Evolutionary conservation across 495 filamentous ascomycete species (phyloP), one percentile per base, ranked within the genome.

Genomic region (Wilcoxina mikolae): DNA sequence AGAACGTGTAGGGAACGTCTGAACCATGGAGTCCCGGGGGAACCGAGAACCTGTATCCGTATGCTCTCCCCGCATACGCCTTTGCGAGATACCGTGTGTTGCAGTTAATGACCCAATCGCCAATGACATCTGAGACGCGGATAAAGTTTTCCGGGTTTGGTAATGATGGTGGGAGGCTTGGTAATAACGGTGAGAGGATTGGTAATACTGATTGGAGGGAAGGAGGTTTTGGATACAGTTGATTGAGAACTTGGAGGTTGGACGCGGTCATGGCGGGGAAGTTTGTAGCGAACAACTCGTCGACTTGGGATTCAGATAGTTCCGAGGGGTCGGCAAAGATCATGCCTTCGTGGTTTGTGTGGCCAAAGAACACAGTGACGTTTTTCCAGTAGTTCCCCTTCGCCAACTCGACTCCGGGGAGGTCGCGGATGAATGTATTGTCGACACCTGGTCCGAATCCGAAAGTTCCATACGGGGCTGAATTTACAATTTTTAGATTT

Each of bases 361-460:
- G 58, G 2, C 61, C 58, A 29, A 61, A 51, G 3, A 64, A 33
- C 9, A 61, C 53, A 3, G 48, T 4, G 3, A 61, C 55, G 29
- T 56, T 52, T 17, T 69, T 68, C 60, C 67, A 71, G 53, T 67
- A 71, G 33, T 72, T 73, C 17, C 49, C 49, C 24, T 61, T 61
- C 9, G 60, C 63, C 9, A 71, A 58, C 55, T 77, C 72, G 0
- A 75, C 57, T 9, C 67, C 58, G 2, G 72, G 70, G 18, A 75
- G 53, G 54, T 76, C 69, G 1, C 67, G 67, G 26, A 76, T 70
- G 28, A 69, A 69, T n/a, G 56, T 60, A 11, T 72, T 69, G 49
- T 77, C 74, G 3, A 71, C 65, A 9, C 68, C 66, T 12, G 74
- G 73, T 0, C 74, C 71, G 1, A 71, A 69, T 3, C 67, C 68